Evolutionary conservation across 2,329 filamentous ascomycete genomes (phyloP).

Genomic region (Colletotrichum phormii): DNA sequence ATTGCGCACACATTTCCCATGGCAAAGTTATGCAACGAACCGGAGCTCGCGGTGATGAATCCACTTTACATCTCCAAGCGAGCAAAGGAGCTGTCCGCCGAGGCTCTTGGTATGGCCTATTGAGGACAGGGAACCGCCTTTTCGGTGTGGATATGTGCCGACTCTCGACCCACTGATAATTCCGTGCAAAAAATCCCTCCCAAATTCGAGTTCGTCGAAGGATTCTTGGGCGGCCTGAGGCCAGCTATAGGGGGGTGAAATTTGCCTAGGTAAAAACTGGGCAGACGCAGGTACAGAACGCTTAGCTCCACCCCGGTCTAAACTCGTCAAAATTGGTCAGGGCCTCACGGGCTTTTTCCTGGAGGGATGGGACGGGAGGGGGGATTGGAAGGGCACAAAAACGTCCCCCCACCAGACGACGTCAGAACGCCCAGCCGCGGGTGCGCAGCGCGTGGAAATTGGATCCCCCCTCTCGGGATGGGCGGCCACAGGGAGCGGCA

Average conservation of each 20-base stretch:
- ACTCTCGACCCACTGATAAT: neutral
- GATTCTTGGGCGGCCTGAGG: neutral
- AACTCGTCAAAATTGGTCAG: neutral
- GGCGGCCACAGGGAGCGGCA: neutral
- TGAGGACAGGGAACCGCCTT: neutral
- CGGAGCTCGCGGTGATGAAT: neutral
- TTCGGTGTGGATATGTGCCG: neutral
- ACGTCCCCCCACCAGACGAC: conserved; percentile 19
- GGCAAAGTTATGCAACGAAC: neutral
- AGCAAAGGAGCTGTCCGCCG: conserved; percentile 5
- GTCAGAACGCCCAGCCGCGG: conserved; percentile 17
- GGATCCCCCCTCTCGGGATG: neutral
- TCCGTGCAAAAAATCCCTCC: neutral
- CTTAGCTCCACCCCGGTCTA: neutral
- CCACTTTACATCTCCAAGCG: conserved; percentile 13
- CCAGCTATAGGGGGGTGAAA: neutral
- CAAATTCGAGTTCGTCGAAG: neutral
- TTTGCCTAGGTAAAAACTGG: neutral
- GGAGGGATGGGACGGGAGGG: neutral
- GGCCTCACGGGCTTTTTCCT: neutral
- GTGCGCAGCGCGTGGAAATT: conserved; percentile 1
- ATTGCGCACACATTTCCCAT: neutral
- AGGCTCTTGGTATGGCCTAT: neutral
- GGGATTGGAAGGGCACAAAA: neutral
- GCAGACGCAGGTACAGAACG: conserved; percentile 33